Percentiles rank a stretch among this genome's conserved stretches.
phyloP scores from a whole-genome alignment of 805 yeast species.

The Schizosaccharomyces octosporus region DNA sequence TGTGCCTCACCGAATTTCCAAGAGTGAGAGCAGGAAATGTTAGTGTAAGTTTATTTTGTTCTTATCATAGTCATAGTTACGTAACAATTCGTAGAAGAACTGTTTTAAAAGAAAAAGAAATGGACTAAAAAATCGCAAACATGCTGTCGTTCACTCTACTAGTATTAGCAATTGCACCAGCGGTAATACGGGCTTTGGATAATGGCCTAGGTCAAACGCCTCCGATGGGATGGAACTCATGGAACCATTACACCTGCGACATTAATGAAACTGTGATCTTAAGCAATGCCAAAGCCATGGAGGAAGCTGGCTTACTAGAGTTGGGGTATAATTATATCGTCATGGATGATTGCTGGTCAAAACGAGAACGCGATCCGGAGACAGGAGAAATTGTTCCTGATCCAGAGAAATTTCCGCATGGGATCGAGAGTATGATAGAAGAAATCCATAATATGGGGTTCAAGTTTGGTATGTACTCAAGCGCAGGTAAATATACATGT shows the following conservation, averaged over 20 bases:
- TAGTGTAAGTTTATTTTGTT: no score
- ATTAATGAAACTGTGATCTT: slow-evolving; percentile 11
- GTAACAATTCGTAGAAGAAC: no score
- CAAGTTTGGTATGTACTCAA: slow-evolving; percentile 15
- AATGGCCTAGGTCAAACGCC: slow-evolving; percentile 2
- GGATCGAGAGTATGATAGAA: slow-evolving; percentile 11
- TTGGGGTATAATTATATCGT: slow-evolving; percentile 14
- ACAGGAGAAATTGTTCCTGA: slow-evolving; percentile 9
- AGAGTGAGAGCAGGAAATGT: no score
- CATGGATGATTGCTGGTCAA: slow-evolving; percentile 15
- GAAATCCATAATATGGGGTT: slow-evolving; percentile 11
- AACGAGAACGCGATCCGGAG: slow-evolving; percentile 8
- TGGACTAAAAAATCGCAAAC: no score
- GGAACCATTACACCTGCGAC: slow-evolving; percentile 14
- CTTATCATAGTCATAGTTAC: no score
- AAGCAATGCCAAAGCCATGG: slow-evolving; percentile 10
- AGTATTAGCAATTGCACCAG: not conserved
- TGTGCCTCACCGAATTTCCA: no score
- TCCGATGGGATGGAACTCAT: slow-evolving; percentile 4
- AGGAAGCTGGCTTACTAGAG: slow-evolving; percentile 11
- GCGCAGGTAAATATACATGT: slow-evolving; percentile 15
- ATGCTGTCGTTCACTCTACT: no score
- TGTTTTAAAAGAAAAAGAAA: no score
- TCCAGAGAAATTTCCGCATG: slow-evolving; percentile 12
- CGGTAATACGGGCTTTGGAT: slow-evolving; percentile 4